Percentiles rank a stretch among this genome's conserved stretches.
These are phyloP conservation scores for Nepenthes mirabilis DNA, from an alignment of 148 eudicot genomes.

Conservation along the genomic window DNA sequence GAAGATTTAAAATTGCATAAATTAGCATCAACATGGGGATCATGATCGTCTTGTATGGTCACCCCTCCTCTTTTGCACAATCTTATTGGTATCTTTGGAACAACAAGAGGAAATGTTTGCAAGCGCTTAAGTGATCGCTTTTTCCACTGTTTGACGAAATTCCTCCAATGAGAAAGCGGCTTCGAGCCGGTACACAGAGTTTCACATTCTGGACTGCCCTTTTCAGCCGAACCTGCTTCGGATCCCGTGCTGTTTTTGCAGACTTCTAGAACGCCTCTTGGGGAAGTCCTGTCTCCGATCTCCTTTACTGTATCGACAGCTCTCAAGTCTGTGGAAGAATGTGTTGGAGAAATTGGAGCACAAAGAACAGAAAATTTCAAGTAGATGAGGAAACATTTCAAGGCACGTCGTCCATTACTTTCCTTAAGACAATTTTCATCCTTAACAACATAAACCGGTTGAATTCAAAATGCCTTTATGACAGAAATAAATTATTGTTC, in stretches of 20 bases:
- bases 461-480: too few relatives aligned
- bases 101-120: slow-evolving; percentile 25
- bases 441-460: too few relatives aligned
- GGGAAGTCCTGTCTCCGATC: slow-evolving; percentile 25
- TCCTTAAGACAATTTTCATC: too few relatives aligned
- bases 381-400: too few relatives aligned
- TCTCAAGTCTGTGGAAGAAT: slow-evolving; percentile 36
- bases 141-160: slow-evolving; percentile 44
- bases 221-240: slow-evolving; percentile 20
- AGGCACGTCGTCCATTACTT: too few relatives aligned
- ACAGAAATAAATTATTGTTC: too few relatives aligned
- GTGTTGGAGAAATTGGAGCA: too few relatives aligned
- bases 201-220: slow-evolving; percentile 3
- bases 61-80: slow-evolving; percentile 25
- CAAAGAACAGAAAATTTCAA: background rate
- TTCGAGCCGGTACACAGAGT: slow-evolving; percentile 14
- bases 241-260: slow-evolving; percentile 18
- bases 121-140: slow-evolving; percentile 31
- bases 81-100: slow-evolving; percentile 34
- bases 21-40: slow-evolving; percentile 13
- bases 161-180: slow-evolving; percentile 37
- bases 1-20: slow-evolving; percentile 29
- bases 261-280: slow-evolving; percentile 43
- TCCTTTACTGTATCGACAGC: slow-evolving; percentile 34
- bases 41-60: slow-evolving; percentile 8